Evolutionary conservation across 2,329 filamentous ascomycete species (phyloP), one percentile per base, ranked within the genome.

Genomic region (Didymellaceae sp.): DNA sequence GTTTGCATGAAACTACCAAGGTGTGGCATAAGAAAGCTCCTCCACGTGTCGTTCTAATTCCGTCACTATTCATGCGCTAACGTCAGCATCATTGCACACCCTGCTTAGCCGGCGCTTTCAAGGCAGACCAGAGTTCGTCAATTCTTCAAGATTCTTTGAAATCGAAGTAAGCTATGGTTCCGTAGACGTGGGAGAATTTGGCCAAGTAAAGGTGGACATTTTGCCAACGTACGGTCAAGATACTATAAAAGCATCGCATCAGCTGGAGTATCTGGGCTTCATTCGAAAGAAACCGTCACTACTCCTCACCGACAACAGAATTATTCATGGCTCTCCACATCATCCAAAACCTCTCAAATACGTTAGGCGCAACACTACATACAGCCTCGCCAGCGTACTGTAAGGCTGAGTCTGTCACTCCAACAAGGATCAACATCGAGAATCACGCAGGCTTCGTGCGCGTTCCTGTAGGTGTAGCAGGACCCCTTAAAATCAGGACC

Each of bases 381-480:
- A 17, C 4, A 8, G 28, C 28, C 17, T 31, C 22, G 9, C 21
- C n/a, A 7, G 9, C 31, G 13, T 47, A 34, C 22, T 18, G 22
- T 9, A 10, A 14, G 24, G 37, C 45, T 13, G 45, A 41, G 18
- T 22, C 30, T 21, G 11, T 6, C 4, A 28, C 14, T 20, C 11
- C 31, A 5, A 10, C 39, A 5, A 33, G 28, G 14, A 9, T 42
- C 20, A 33, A 14, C 7, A 39, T 50, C 32, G 61, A 64, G 43
- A 66, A 64, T 37, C 45, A 47, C 20, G 50, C 57, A 22, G 59
- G 59, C 35, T 64, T 62, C 35, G 41, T 56, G 2, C 48, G 45
- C 17, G 53, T 63, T 1, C 59, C 63, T 4, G 13, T 64, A 7
- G 55, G 59, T n/a, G 44, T 66, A 2, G 63, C 59, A 22, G 61